These are phyloP conservation scores for Zoysia matrella DNA, from an alignment of 202 grass and related monocot genomes.

Conservation along the genomic window DNA sequence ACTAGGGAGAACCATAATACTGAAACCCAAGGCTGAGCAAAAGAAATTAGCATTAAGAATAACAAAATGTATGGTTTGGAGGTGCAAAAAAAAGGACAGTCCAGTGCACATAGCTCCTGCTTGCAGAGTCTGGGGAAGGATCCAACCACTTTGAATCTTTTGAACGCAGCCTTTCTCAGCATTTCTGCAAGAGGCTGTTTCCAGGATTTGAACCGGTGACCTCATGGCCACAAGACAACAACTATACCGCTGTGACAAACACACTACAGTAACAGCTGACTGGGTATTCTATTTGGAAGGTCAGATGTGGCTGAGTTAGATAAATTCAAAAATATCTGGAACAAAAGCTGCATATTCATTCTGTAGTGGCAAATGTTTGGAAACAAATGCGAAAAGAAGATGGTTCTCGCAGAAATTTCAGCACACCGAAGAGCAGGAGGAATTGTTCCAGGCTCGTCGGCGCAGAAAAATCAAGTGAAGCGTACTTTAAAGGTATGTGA, in stretches of 20 bases:
- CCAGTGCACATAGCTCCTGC: too few relatives aligned
- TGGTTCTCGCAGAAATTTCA: background rate
- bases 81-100: background rate
- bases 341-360: background rate
- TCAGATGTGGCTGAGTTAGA: background rate
- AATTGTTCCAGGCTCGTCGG: background rate
- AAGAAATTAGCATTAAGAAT: background rate
- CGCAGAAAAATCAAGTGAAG: background rate
- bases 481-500: background rate
- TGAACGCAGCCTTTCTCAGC: too few relatives aligned
- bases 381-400: background rate
- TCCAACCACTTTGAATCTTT: too few relatives aligned
- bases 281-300: background rate
- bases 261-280: background rate
- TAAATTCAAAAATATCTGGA: background rate
- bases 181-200: too few relatives aligned
- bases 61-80: background rate
- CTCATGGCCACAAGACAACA: too few relatives aligned
- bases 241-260: too few relatives aligned
- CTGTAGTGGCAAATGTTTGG: background rate
- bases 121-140: too few relatives aligned
- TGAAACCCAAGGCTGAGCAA: background rate
- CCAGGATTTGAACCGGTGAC: too few relatives aligned
- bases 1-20: background rate
- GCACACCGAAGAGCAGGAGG: background rate